Conservation (phyloP, 176 grass and related monocot species). For the Lolium multiflorum region DNA sequence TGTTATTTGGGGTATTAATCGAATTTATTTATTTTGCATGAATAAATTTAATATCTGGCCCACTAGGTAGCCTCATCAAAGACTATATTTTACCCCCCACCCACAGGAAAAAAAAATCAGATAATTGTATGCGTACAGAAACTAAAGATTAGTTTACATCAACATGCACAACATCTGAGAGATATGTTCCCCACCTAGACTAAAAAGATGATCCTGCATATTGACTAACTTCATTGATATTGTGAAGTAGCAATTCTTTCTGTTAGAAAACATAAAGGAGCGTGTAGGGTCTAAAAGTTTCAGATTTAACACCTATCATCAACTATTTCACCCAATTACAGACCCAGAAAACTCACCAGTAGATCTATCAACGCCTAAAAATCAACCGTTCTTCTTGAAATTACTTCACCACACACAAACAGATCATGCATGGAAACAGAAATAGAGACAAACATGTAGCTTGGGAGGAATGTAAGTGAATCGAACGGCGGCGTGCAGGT, state of each 20-base stretch:
- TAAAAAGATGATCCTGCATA: conserved; percentile 14
- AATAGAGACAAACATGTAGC: neutral
- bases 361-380: conserved; percentile 23
- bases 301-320: conserved; percentile 1
- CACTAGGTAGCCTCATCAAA: conserved; percentile 3
- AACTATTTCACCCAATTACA: conserved; percentile 3
- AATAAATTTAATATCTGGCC: neutral
- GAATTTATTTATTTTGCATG: neutral
- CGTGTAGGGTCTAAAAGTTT: neutral
- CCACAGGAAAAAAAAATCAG: neutral
- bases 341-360: neutral
- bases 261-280: neutral
- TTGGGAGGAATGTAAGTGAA: neutral
- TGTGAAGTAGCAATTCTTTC: neutral
- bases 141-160: neutral
- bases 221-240: neutral
- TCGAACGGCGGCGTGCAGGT: neutral
- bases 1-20: neutral
- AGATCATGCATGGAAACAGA: conserved; percentile 10
- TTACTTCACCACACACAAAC: neutral
- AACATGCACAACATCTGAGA: neutral
- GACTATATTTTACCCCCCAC: neutral
- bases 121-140: neutral
- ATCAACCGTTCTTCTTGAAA: conserved; percentile 32
- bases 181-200: neutral